These are phyloP conservation scores for Megacollybia platyphylla DNA, from an alignment of 1,284 basidiomycete genomes.

Conservation along the genomic window DNA sequence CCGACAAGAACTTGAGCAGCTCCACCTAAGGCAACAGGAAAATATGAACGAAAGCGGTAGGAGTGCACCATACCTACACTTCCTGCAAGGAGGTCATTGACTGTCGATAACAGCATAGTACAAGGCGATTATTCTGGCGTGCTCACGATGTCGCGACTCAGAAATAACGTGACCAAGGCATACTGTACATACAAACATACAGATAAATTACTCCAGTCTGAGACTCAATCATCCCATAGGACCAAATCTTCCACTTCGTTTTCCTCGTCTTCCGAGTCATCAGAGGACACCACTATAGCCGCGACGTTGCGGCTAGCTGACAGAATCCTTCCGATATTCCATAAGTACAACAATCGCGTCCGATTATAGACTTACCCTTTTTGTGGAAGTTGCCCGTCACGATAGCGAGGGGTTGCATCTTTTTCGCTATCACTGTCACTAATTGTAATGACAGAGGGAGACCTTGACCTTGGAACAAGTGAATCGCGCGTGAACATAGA, in stretches of 20 bases:
- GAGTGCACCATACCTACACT: conserved; percentile 25
- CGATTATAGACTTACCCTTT: too few species aligned
- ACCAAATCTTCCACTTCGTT: neutral
- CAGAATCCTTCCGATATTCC: neutral
- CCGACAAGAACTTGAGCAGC: conserved; percentile 78
- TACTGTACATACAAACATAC: neutral
- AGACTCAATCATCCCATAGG: neutral
- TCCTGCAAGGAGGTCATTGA: conserved; percentile 68
- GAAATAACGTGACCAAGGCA: neutral
- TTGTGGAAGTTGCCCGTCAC: too few species aligned
- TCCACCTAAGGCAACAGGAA: conserved; percentile 27
- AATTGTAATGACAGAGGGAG: neutral
- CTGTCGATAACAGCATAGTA: conserved; percentile 20
- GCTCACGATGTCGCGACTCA: neutral
- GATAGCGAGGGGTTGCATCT: neutral
- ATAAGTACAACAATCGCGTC: neutral
- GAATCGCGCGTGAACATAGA: neutral
- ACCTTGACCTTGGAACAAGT: neutral
- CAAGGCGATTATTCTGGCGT: neutral
- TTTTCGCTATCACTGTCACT: neutral
- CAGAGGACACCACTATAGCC: neutral
- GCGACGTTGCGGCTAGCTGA: neutral
- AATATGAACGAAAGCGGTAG: too few species aligned
- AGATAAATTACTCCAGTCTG: neutral
- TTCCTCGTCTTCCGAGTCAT: neutral